Evolutionary conservation across 2,329 filamentous ascomycete species (phyloP), one percentile per base, ranked within the genome.

Genomic region (Zelopaecilomyces penicillatus): DNA sequence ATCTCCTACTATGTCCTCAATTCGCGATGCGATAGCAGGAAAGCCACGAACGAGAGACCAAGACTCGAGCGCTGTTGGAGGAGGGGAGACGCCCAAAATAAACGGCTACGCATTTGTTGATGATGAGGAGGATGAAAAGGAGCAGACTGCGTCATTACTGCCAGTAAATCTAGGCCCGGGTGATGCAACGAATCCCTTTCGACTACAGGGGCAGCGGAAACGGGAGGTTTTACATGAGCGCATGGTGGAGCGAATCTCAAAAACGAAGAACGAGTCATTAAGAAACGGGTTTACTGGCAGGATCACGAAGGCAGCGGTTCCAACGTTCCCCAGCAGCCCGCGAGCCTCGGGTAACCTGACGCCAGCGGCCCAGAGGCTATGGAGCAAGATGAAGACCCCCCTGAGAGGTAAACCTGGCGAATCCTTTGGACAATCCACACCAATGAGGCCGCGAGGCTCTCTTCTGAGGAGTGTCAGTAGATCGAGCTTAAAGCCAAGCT

Each of bases 41-140:
- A 78, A 73, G 6, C 79, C 83, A 4, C 76, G 79, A 6, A 68
- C 73, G 2, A 75, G 73, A 6, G 77, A 82, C 27, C 78, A 79
- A 9, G 82, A 87, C 52, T 78, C 78, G 0, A 68, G 57, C 5
- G 73, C 73, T 3, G 54, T 55, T 0, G 71, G 72, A 1, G 85
- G 83, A 11, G 76, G 74, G 46, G 89, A 94, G 63, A 97, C 91
- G 0, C 93, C 91, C 0, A 77, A 87, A 2, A 87, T 97, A 0
- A 95, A 94, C 51, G 93, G 93, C 1, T 98, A 96, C 62, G 79
- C 88, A 0, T 97, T 95, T 64, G 90, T 98, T 32, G 89, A 95
- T 54, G 88, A 94, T 45, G 85, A 85, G 40, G 73, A 77, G 35
- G 76, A 78, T 0, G 73, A 73, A 11, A 67, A 69, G 11, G 54